These are phyloP conservation scores for Heterobasidion parviporum DNA, from an alignment of 1,284 basidiomycete species.

Conservation along the genomic window DNA sequence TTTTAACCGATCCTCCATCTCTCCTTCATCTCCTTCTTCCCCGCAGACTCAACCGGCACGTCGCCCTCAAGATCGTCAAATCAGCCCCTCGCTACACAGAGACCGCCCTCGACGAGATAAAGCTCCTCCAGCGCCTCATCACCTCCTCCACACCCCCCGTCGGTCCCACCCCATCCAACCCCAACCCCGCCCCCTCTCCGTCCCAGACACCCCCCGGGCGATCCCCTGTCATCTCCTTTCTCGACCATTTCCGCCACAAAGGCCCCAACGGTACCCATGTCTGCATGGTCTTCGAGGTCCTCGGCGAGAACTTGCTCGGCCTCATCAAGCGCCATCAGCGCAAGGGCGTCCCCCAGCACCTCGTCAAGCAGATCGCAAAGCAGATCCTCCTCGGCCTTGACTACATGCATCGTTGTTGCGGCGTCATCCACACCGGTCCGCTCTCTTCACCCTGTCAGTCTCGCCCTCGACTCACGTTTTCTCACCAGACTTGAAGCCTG, in stretches of 20 bases:
- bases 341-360: constrained; percentile 88
- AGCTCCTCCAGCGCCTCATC: constrained; percentile 92
- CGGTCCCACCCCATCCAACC: constrained; percentile 38
- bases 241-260: constrained; percentile 95
- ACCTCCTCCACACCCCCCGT: constrained; percentile 72
- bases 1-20: not conserved
- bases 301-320: constrained; percentile 96
- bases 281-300: constrained; percentile 99
- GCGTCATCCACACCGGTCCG: constrained; percentile 83
- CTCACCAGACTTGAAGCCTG: constrained; percentile 83
- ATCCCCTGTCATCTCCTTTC: constrained; percentile 88
- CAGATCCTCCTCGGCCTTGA: constrained; percentile 93
- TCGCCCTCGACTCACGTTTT: constrained; percentile 1
- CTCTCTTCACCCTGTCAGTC: constrained; percentile 17
- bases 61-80: constrained; percentile 98
- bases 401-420: constrained; percentile 96
- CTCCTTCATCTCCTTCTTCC: not conserved
- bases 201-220: constrained; percentile 65
- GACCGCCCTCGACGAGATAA: constrained; percentile 97
- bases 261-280: constrained; percentile 97
- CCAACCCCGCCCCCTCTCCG: constrained; percentile 58
- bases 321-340: constrained; percentile 95
- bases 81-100: constrained; percentile 96
- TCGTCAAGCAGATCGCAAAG: constrained; percentile 96
- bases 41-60: constrained; percentile 84